These are phyloP conservation scores for Ottelia alismoides DNA, from an alignment of 106 monocot genomes.

Conservation along the genomic window DNA sequence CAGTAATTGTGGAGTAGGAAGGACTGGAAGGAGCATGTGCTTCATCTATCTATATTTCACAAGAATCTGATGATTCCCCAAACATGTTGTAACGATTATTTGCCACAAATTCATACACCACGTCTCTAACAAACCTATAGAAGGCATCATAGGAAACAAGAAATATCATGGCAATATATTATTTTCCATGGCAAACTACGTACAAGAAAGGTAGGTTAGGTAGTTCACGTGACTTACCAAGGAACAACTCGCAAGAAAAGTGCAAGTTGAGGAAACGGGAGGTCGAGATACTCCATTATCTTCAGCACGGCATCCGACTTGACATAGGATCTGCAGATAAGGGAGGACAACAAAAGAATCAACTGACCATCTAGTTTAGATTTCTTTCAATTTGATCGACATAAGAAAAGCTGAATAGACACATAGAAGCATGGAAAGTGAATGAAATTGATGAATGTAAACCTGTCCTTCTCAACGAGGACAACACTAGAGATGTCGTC, in stretches of 20 bases:
- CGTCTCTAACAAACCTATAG: constrained; percentile 69
- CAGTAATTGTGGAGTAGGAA: no score
- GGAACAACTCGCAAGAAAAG: constrained; percentile 50
- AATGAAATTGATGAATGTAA: background rate
- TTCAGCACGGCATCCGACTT: constrained; percentile 91
- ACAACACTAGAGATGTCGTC: constrained; percentile 98
- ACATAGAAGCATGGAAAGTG: no score
- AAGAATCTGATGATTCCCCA: constrained; percentile 67
- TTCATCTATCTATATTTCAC: constrained; percentile 60
- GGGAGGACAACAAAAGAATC: background rate
- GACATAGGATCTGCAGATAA: constrained; percentile 49
- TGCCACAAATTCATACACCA: constrained; percentile 78
- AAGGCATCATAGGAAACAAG: background rate
- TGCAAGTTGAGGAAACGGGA: constrained; percentile 81
- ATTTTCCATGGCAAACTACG: background rate
- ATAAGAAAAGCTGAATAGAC: no score
- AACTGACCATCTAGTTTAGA: background rate
- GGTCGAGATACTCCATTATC: constrained; percentile 86
- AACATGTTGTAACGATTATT: constrained; percentile 75
- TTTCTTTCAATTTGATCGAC: background rate
- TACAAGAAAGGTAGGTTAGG: no score
- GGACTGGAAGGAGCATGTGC: no score
- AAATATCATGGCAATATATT: background rate
- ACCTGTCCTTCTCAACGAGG: constrained; percentile 83
- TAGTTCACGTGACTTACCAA: constrained; percentile 33